Conservation (phyloP, 768 basidiomycete species). For the Lyophyllum atratum region DNA sequence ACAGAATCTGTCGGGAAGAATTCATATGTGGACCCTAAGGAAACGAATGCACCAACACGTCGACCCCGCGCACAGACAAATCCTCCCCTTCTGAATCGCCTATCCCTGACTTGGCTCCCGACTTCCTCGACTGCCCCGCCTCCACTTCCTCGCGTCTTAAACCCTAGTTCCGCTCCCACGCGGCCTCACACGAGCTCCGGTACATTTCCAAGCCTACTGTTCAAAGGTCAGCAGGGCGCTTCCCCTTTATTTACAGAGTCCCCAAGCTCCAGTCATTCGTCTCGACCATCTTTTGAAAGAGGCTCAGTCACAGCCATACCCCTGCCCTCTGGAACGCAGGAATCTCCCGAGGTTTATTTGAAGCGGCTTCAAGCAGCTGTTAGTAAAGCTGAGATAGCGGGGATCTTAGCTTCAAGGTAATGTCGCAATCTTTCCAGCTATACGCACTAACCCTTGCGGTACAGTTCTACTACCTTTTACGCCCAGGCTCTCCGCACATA, state of each 20-base stretch:
- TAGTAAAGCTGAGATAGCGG: conserved; percentile 77
- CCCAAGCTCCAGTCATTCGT: conserved; percentile 36
- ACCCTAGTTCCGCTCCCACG: conserved; percentile 17
- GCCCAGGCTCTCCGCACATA: conserved; percentile 67
- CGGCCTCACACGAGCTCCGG: conserved; percentile 14
- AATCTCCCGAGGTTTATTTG: conserved; percentile 74
- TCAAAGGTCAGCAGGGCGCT: background rate
- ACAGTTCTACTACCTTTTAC: conserved; percentile 74
- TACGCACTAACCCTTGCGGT: background rate
- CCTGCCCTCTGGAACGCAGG: conserved; percentile 54
- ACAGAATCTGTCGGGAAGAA: conserved; percentile 11
- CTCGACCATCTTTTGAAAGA: conserved; percentile 45
- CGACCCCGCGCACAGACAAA: conserved; percentile 56
- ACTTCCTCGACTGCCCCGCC: conserved; percentile 42
- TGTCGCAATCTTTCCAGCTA: conserved; percentile 3
- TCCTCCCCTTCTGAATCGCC: conserved; percentile 67
- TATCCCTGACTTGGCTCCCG: conserved; percentile 68
- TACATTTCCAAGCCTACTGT: background rate
- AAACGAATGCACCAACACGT: conserved; percentile 21
- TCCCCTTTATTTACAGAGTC: conserved; percentile 18
- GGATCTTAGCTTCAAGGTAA: conserved; percentile 81
- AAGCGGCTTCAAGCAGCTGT: conserved; percentile 62
- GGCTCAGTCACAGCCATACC: conserved; percentile 43
- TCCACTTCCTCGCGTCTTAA: conserved; percentile 20
- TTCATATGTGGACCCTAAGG: conserved; percentile 4